Percentiles rank a stretch among this genome's conserved stretches.
Evolutionary conservation across 352 stramenopile species (phyloP).

Genomic region (Globisporangium middletonii): DNA sequence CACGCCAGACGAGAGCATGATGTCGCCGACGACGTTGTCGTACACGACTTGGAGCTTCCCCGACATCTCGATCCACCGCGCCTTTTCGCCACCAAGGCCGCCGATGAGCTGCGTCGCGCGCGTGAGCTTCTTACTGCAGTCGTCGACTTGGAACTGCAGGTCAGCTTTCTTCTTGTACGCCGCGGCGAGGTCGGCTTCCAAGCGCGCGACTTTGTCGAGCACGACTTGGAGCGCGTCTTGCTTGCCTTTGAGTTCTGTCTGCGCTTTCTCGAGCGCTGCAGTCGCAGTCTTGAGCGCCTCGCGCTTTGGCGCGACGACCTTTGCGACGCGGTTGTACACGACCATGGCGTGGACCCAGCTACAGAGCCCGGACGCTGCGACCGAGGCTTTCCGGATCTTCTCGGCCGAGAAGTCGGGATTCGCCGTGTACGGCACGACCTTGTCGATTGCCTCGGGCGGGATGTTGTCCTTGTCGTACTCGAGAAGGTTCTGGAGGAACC

Average conservation of each 20-base stretch:
- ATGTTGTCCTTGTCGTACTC: slow-evolving; percentile 97
- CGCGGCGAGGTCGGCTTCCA: slow-evolving; percentile 85
- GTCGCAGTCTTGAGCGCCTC: slow-evolving; percentile 90
- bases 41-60: slow-evolving; percentile 80
- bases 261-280: slow-evolving; percentile 75
- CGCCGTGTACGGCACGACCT: slow-evolving; percentile 75
- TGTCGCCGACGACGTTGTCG: slow-evolving; percentile 91
- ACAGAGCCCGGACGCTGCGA: slow-evolving; percentile 92
- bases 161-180: slow-evolving; percentile 92
- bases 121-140: slow-evolving; percentile 90
- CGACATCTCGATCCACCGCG: slow-evolving; percentile 89
- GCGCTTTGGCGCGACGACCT: slow-evolving; percentile 91
- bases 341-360: slow-evolving; percentile 96
- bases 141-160: slow-evolving; percentile 87
- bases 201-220: slow-evolving; percentile 87
- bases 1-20: slow-evolving; percentile 91
- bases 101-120: slow-evolving; percentile 92
- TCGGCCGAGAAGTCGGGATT: slow-evolving; percentile 92
- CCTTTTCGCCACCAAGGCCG: slow-evolving; percentile 91
- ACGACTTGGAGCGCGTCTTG: slow-evolving; percentile 89
- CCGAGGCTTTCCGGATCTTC: slow-evolving; percentile 92
- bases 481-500: slow-evolving; percentile 91
- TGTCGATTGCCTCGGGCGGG: slow-evolving; percentile 83
- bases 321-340: slow-evolving; percentile 92
- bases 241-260: slow-evolving; percentile 85